Base-by-base conservation (phyloP, 129 eudicot genomes). In the Scalesia atractyloides region DNA sequence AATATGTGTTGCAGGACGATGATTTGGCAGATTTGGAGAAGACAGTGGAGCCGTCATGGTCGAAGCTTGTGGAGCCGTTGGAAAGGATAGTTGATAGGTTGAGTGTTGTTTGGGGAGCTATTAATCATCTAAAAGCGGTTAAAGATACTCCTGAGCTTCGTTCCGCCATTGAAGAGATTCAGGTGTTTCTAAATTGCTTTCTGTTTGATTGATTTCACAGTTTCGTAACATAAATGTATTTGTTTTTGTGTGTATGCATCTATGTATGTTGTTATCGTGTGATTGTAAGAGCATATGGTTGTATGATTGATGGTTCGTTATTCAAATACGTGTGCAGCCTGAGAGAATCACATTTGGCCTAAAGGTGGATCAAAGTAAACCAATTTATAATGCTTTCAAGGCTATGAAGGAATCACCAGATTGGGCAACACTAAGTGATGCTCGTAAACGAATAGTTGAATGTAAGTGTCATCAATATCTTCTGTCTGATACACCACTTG, bases 121-220 rank as follows among this genome's bases (percentile, higher is more conserved):
- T 89, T 61, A 89, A 85, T 79, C 98, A 93, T 86, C 86, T 93
- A 20, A 93, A 90, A 79, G 64, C 95, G 6, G 98, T 93, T 48
- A 86, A 86, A 50, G 97, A 93, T 84, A 82, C 84, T 50, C 66
- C 90, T 15, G 98, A 93, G 30, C 92, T 93, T 22, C 97, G 98
- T 19, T 64, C 98, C 13, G 98, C 98, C 44, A 87, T 93, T 9
- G 98, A 90, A 80, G 97, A 93, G 79, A 88, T 93, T 43, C 98
- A 93, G 98, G 98, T 93, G 5, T 19, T 24, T 14, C 0, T 53
- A 11, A 12, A 34, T 12, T 66, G 50, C n/a, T 8, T 37, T 68
- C 7, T 7, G 68, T 13, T 64, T 65, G 34, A 5, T 74, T 64
- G 63, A 63, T 66, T 66, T 66, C n/a, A 6, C n/a, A 20, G 56